A percentile compares a stretch with the other conserved stretches of the same genome.
Conservation (phyloP, 1,139 yeast genomes). For the Pichia sp. region DNA sequence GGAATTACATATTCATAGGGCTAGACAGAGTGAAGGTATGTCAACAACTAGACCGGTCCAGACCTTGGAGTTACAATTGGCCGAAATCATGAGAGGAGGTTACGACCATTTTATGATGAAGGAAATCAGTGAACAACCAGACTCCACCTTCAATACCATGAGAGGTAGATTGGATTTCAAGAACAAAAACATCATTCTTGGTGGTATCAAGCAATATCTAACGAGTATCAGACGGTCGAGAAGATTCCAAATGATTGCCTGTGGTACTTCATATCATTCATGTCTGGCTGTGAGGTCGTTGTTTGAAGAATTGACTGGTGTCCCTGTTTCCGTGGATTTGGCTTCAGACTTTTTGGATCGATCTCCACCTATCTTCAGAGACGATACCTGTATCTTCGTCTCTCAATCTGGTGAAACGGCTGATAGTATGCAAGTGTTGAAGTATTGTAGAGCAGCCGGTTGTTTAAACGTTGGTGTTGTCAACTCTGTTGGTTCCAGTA, state of each 20-base stretch:
- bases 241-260: conserved; percentile 96
- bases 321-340: conserved; percentile 92
- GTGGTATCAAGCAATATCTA: conserved; percentile 83
- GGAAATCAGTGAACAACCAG: conserved; percentile 98
- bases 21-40: conserved; percentile 84
- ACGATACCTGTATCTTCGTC: conserved; percentile 95
- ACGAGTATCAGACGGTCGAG: conserved; percentile 92
- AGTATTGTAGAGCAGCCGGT: conserved; percentile 94
- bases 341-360: conserved; percentile 98
- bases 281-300: conserved; percentile 95
- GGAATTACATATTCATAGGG: conserved; percentile 96
- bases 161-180: conserved; percentile 97
- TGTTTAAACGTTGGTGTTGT: conserved; percentile 97
- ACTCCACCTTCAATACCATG: conserved; percentile 96
- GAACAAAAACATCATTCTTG: conserved; percentile 69
- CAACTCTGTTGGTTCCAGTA: conserved; percentile 91
- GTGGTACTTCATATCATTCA: conserved; percentile 98
- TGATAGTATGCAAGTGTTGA: conserved; percentile 94
- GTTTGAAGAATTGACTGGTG: conserved; percentile 94
- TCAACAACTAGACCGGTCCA: conserved; percentile 93
- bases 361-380: conserved; percentile 93
- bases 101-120: conserved; percentile 97
- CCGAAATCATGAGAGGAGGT: conserved; percentile 97
- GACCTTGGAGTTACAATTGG: conserved; percentile 93
- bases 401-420: conserved; percentile 99